Percentiles rank a stretch among this genome's conserved stretches.
Conservation (phyloP, 2,329 filamentous ascomycete species). For the Paecilomyces variotii region DNA sequence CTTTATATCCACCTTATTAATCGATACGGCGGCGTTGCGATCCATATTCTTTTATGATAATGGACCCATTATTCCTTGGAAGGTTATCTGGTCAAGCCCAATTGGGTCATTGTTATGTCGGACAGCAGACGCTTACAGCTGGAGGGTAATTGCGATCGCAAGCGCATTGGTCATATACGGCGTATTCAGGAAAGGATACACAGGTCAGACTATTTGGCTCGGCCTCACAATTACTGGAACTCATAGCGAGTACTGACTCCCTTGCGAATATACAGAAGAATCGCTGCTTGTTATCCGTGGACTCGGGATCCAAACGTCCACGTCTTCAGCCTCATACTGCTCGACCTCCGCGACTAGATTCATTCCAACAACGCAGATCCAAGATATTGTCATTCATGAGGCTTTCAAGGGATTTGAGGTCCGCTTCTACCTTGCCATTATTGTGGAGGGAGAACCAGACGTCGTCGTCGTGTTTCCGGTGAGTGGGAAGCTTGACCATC, state of each 20-base stretch:
- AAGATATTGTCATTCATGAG: conserved; percentile 90
- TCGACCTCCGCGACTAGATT: conserved; percentile 57
- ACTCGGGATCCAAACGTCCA: conserved; percentile 81
- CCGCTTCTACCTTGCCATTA: conserved; percentile 77
- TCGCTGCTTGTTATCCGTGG: conserved; percentile 81
- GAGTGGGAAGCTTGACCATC: conserved; percentile 17
- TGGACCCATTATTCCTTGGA: conserved; percentile 19
- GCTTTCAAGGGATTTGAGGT: conserved; percentile 91
- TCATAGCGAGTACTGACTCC: neutral
- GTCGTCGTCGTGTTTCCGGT: conserved; percentile 92
- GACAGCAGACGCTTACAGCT: conserved; percentile 32
- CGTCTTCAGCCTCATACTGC: conserved; percentile 61
- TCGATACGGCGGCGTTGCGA: conserved; percentile 27
- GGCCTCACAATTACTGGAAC: conserved; percentile 6
- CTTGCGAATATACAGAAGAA: conserved; percentile 54
- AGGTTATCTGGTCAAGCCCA: conserved; percentile 24
- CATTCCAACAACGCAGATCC: conserved; percentile 86
- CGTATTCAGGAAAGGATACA: conserved; percentile 43
- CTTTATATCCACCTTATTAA: conserved; percentile 32
- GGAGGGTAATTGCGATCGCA: conserved; percentile 33
- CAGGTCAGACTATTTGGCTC: conserved; percentile 30
- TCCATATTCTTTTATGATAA: conserved; percentile 18
- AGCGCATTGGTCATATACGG: conserved; percentile 35
- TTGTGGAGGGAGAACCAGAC: conserved; percentile 81
- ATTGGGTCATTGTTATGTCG: conserved; percentile 24